These are phyloP conservation scores for Grifola frondosa DNA, from an alignment of 1,284 basidiomycete genomes.

Conservation along the genomic window DNA sequence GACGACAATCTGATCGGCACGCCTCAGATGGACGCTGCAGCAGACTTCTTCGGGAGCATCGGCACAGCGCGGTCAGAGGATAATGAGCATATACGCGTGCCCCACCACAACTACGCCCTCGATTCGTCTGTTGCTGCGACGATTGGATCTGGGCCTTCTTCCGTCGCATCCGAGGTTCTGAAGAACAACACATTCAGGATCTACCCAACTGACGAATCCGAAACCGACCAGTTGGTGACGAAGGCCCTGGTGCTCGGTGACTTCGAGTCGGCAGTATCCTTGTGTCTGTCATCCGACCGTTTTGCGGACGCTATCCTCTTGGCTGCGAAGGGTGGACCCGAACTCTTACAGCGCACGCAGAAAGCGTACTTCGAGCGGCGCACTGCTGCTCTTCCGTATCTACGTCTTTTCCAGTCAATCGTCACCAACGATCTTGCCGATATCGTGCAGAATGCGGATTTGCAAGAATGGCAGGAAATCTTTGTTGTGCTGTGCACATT, in stretches of 20 bases:
- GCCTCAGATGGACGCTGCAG: conserved; percentile 62
- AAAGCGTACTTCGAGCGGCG: conserved; percentile 91
- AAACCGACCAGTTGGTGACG: conserved; percentile 87
- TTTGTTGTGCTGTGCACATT: conserved; percentile 98
- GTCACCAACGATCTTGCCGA: conserved; percentile 91
- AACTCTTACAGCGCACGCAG: conserved; percentile 88
- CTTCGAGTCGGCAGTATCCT: conserved; percentile 88
- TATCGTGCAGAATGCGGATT: conserved; percentile 93
- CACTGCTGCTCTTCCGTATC: conserved; percentile 79
- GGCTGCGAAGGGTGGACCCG: conserved; percentile 87
- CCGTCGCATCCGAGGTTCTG: conserved; percentile 71
- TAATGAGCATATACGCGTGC: conserved; percentile 62
- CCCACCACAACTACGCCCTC: conserved; percentile 75
- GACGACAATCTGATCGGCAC: conserved; percentile 67
- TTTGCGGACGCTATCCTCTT: conserved; percentile 95
- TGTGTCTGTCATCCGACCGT: conserved; percentile 88
- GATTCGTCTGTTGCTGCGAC: conserved; percentile 92
- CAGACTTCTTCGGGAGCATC: conserved; percentile 90
- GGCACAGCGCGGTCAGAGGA: conserved; percentile 54
- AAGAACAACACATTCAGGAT: conserved; percentile 88
- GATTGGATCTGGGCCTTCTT: conserved; percentile 83
- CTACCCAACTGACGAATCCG: conserved; percentile 86
- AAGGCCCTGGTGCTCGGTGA: conserved; percentile 94
- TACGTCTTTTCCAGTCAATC: conserved; percentile 94
- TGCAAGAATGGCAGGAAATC: conserved; percentile 95